Conservation (phyloP, 2,329 filamentous ascomycete genomes). For the Aureobasidium sp. region DNA sequence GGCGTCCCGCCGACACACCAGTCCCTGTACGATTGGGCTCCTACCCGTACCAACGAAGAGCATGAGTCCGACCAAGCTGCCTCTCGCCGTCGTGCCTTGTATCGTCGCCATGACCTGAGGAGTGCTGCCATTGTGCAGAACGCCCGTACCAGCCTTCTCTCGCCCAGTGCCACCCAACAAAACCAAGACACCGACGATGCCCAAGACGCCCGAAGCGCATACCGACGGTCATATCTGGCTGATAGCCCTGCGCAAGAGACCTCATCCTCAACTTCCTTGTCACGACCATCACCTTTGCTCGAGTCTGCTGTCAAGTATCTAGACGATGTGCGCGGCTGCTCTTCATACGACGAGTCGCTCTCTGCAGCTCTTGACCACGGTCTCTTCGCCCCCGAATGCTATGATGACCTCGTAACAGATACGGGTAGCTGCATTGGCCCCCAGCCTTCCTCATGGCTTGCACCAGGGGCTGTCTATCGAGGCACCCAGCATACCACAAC, state of each 20-base stretch:
- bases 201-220: conserved; percentile 22
- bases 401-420: conserved; percentile 54
- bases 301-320: conserved; percentile 58
- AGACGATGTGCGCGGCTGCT: conserved; percentile 49
- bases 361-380: conserved; percentile 47
- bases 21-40: conserved; percentile 55
- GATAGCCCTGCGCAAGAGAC: conserved; percentile 24
- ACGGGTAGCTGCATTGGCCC: conserved; percentile 45
- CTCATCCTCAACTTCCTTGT: not conserved
- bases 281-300: conserved; percentile 32
- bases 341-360: conserved; percentile 48
- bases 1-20: conserved; percentile 46
- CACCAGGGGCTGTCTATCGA: conserved; percentile 53
- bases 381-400: conserved; percentile 46
- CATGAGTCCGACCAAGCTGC: conserved; percentile 32
- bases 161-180: conserved; percentile 28
- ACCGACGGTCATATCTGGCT: conserved; percentile 28
- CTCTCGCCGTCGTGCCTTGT: conserved; percentile 32
- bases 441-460: conserved; percentile 54
- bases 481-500: conserved; percentile 54
- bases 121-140: conserved; percentile 28
- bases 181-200: conserved; percentile 19
- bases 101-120: conserved; percentile 25
- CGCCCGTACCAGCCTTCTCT: conserved; percentile 22
- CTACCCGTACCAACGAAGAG: conserved; percentile 35